A percentile compares a stretch with the other conserved stretches of the same genome.
Conservation (phyloP, 208 protist species). For the Naegleria gruberi region DNA sequence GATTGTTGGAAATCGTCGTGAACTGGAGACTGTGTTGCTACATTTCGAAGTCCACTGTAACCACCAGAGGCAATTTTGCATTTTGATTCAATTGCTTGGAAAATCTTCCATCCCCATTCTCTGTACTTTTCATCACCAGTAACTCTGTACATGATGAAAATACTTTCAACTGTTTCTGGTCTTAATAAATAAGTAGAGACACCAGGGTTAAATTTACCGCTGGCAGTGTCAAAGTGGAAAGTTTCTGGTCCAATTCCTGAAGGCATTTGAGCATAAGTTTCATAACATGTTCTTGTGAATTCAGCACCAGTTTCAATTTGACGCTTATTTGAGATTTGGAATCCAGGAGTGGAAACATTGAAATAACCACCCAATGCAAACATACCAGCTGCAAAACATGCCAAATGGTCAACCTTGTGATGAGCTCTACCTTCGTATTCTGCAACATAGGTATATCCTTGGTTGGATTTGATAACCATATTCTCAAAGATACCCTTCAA, state of each 20-base stretch:
- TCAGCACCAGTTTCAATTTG: conserved; percentile 23
- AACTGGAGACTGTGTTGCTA: neutral
- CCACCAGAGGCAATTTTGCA: conserved; percentile 21
- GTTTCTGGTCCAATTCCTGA: conserved; percentile 53
- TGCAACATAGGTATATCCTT: neutral
- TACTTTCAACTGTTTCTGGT: conserved; percentile 60
- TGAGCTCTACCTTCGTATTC: neutral
- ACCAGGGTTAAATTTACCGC: neutral
- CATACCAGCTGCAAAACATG: conserved; percentile 40
- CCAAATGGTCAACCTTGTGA: conserved; percentile 22
- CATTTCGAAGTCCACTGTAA: conserved; percentile 25
- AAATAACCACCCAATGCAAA: conserved; percentile 19
- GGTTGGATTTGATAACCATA: neutral
- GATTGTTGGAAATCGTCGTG: conserved; percentile 56
- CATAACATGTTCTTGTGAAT: conserved; percentile 47
- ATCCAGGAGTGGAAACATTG: neutral
- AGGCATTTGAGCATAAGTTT: conserved; percentile 38
- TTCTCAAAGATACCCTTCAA: conserved; percentile 20
- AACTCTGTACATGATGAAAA: conserved; percentile 54
- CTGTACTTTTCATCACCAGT: conserved; percentile 54
- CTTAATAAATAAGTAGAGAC: conserved; percentile 34
- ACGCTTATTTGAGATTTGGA: neutral
- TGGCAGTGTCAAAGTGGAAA: conserved; percentile 27
- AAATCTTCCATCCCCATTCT: conserved; percentile 67
- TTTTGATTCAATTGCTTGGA: conserved; percentile 45